phyloP scores from a whole-genome alignment of 2,329 filamentous ascomycete species.

The Penicillium corylophilum region DNA sequence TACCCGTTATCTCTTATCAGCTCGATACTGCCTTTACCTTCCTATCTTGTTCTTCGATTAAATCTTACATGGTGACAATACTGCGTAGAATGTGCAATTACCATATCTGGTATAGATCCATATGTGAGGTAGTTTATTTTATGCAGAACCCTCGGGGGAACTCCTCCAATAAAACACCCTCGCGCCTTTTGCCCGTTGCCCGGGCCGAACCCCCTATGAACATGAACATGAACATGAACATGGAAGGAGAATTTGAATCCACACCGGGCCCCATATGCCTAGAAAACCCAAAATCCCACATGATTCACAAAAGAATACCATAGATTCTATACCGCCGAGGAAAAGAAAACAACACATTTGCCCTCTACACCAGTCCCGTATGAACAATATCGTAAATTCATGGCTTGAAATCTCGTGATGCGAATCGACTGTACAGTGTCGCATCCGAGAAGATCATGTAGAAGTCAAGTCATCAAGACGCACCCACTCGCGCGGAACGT shows the following conservation, averaged over 20 bases:
- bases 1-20: constrained; percentile 20
- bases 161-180: neutral
- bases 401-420: constrained; percentile 19
- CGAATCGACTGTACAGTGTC: constrained; percentile 4
- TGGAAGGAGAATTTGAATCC: neutral
- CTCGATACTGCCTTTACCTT: neutral
- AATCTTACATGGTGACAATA: too few species aligned
- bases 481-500: constrained; percentile 59
- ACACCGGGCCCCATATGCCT: neutral
- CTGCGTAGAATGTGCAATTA: neutral
- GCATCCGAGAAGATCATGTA: constrained; percentile 10
- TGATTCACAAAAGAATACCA: neutral
- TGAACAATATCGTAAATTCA: constrained; percentile 23
- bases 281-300: neutral
- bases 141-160: neutral
- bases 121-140: neutral
- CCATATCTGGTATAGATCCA: neutral
- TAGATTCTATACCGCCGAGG: neutral
- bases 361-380: constrained; percentile 12
- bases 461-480: constrained; percentile 33
- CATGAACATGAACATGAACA: neutral
- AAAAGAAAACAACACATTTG: neutral
- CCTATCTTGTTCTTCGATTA: neutral
- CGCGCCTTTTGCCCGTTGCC: constrained; percentile 6
- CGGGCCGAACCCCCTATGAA: neutral